Percentiles rank a stretch among this genome's conserved stretches.
Conservation (phyloP, 2,329 filamentous ascomycete species). For the Erysiphe pulchra region DNA sequence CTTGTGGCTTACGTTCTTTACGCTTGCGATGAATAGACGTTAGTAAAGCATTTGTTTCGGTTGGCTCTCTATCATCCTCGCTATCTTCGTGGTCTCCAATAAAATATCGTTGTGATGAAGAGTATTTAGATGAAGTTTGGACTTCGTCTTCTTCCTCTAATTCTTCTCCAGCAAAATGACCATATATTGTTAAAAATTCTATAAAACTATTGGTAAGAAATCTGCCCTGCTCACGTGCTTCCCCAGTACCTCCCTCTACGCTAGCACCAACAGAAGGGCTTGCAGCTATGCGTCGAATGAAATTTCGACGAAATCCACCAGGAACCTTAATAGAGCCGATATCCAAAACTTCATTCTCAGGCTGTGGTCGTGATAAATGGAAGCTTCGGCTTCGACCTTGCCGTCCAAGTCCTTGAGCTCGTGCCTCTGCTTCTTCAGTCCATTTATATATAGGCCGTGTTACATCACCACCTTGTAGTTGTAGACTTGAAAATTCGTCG, state of each 20-base stretch:
- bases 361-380: conserved; percentile 46
- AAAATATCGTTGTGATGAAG: conserved; percentile 40
- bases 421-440: conserved; percentile 65
- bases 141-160: conserved; percentile 91
- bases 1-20: conserved; percentile 45
- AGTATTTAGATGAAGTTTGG: conserved; percentile 70
- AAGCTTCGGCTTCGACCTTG: conserved; percentile 74
- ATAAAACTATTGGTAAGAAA: conserved; percentile 81
- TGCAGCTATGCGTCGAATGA: conserved; percentile 48
- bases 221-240: conserved; percentile 23
- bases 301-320: conserved; percentile 81
- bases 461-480: conserved; percentile 80
- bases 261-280: conserved; percentile 26
- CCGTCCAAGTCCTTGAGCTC: conserved; percentile 26
- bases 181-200: conserved; percentile 84
- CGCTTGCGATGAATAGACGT: conserved; percentile 50
- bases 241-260: conserved; percentile 14
- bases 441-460: conserved; percentile 90
- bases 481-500: conserved; percentile 81
- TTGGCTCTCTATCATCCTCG: conserved; percentile 49
- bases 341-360: conserved; percentile 56
- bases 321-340: conserved; percentile 82
- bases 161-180: conserved; percentile 92
- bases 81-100: conserved; percentile 17
- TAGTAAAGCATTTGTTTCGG: conserved; percentile 67